Conservation (phyloP, 1,284 basidiomycete species). For the Takashimella tepidaria region DNA sequence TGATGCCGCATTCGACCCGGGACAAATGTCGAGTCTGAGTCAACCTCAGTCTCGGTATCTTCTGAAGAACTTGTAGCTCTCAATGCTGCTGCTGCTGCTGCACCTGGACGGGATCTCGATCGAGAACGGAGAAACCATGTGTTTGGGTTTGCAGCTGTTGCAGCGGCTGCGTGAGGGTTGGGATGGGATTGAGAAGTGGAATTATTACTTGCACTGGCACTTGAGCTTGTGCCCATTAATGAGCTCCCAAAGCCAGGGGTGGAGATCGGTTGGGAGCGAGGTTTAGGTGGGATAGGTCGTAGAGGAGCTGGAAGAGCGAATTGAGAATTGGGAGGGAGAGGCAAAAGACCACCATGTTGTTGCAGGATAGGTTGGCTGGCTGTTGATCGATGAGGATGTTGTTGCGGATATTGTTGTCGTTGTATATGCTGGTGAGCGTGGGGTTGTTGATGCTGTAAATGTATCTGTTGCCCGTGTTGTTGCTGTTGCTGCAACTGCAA, state of each 20-base stretch:
- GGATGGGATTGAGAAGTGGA: not conserved
- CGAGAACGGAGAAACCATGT: slow-evolving; percentile 2
- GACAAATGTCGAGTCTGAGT: slow-evolving; percentile 33
- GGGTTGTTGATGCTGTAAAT: not conserved
- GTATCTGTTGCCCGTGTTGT: not conserved
- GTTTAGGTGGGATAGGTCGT: not conserved
- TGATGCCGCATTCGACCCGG: slow-evolving; percentile 21
- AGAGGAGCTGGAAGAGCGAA: not conserved
- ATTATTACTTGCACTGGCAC: not conserved
- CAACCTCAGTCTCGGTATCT: slow-evolving; percentile 35
- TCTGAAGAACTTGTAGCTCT: slow-evolving; percentile 9
- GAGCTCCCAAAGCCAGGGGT: not conserved
- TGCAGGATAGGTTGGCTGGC: not conserved
- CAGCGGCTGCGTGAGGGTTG: not conserved
- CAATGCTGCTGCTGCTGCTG: not conserved
- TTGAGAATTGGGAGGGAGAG: not conserved
- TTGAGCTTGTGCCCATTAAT: not conserved
- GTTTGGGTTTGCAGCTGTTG: not conserved
- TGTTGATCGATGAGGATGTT: not conserved
- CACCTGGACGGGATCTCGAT: not conserved
- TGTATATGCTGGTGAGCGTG: not conserved
- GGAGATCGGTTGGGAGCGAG: not conserved
- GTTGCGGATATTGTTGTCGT: not conserved
- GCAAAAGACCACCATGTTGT: not conserved
- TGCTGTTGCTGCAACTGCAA: not conserved